Conservation (phyloP, 2,329 filamentous ascomycete species). For the Claviceps digitariae region DNA sequence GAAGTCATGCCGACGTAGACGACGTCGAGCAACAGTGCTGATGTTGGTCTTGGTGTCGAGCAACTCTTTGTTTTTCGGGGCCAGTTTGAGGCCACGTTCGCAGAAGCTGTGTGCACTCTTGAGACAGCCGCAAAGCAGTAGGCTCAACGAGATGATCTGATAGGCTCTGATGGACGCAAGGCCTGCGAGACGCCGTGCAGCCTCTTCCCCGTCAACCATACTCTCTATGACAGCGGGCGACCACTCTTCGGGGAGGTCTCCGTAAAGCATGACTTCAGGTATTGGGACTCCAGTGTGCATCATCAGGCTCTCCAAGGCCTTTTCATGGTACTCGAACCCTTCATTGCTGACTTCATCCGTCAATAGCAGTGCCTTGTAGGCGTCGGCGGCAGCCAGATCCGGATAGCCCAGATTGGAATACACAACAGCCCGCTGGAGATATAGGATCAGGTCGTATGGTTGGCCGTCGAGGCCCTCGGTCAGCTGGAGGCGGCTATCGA, state of each 20-base stretch:
- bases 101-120: constrained; percentile 55
- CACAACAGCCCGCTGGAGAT: constrained; percentile 54
- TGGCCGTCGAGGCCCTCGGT: constrained; percentile 38
- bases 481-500: constrained; percentile 40
- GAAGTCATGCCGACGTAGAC: constrained; percentile 31
- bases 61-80: constrained; percentile 43
- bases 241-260: constrained; percentile 24
- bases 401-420: constrained; percentile 71
- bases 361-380: constrained; percentile 78
- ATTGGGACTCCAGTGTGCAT: constrained; percentile 20
- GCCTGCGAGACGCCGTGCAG: constrained; percentile 28
- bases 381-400: constrained; percentile 79
- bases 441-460: constrained; percentile 50
- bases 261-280: constrained; percentile 33
- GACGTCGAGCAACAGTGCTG: constrained; percentile 34
- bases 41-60: constrained; percentile 40
- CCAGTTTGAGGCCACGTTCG: constrained; percentile 42
- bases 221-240: constrained; percentile 19
- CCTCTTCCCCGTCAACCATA: constrained; percentile 19
- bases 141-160: constrained; percentile 42
- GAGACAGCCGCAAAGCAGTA: constrained; percentile 53
- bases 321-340: constrained; percentile 68
- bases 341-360: constrained; percentile 70
- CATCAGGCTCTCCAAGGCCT: constrained; percentile 40
- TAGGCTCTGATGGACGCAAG: constrained; percentile 43